Evolutionary conservation across 345 rosid species (phyloP), one percentile per base, ranked within the genome.

Genomic region (Noccaea bulbosa): DNA sequence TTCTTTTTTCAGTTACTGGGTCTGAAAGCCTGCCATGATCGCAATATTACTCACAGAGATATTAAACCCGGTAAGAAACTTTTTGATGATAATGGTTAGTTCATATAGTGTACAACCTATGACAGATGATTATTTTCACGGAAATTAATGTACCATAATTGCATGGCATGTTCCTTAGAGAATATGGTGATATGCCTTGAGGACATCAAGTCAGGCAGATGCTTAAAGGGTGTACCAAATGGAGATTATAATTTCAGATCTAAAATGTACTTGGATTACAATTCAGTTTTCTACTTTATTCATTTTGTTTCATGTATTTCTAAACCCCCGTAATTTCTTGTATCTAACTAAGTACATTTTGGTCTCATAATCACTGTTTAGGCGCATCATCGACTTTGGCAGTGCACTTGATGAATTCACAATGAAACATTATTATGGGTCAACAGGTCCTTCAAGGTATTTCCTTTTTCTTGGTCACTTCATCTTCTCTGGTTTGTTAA

Each of bases 371-470:
- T 44, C 55, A 33, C 57, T 69, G 66, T 49, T 55, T 74, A 93
- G 98, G 93, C 93, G 96, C 63, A 78, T 93, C 78, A 93, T 93
- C 72, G 98, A 93, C 83, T 93, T 93, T 80, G 98, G 98, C 59
- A 90, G 97, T 75, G 92, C 96, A 62, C 77, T 90, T 65, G 91
- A 93, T 80, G 96, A 86, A 27, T 93, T 86, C 80, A 86, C 97
- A 12, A 22, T 88, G 80, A 87, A 87, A 83, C 88, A 93, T 79
- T 57, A 88, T 2, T 90, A 90, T 69, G 96, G 96, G 33, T 81
- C 90, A 33, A 71, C 71, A 55, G 98, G 98, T 72, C 98, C 98
- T 69, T 90, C 96, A 35, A 88, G 93, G 98, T 93, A 86, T 68
- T 34, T 65, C 56, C 53, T 44, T 30, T 76, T 58, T 33, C 22